These are phyloP conservation scores for Trametes maxima DNA, from an alignment of 768 basidiomycete species.

Conservation along the genomic window DNA sequence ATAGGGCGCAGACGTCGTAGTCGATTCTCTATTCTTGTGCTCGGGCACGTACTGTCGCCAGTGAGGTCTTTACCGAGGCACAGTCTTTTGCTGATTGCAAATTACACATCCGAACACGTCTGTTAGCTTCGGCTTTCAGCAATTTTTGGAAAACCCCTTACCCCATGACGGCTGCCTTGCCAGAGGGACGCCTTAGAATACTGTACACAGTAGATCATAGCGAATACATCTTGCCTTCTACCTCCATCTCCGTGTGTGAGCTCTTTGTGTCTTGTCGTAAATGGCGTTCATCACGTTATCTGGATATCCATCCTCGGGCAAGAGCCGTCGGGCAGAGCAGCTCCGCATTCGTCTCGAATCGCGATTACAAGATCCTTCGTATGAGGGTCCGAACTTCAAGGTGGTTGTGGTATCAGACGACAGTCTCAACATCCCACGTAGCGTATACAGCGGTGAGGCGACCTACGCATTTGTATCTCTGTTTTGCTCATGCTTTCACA, in stretches of 20 bases:
- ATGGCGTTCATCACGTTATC: conserved; percentile 95
- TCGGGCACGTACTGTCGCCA: conserved; percentile 94
- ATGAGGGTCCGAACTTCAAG: conserved; percentile 53
- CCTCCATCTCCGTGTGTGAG: not conserved
- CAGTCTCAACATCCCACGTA: conserved; percentile 59
- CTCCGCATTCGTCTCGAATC: conserved; percentile 59
- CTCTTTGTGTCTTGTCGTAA: no score
- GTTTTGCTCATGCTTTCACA: conserved; percentile 32
- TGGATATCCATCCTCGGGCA: conserved; percentile 89
- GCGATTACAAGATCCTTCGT: conserved; percentile 50
- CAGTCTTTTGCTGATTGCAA: conserved; percentile 97
- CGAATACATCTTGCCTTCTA: conserved; percentile 14
- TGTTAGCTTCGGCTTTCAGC: conserved; percentile 84
- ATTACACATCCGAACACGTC: conserved; percentile 97
- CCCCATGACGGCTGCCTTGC: conserved; percentile 19
- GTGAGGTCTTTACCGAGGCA: conserved; percentile 96
- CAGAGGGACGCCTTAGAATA: conserved; percentile 21
- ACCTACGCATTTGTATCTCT: not conserved
- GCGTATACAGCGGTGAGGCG: conserved; percentile 71
- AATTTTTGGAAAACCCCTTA: conserved; percentile 76
- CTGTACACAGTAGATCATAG: no score
- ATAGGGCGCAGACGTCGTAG: conserved; percentile 35
- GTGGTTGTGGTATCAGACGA: conserved; percentile 73
- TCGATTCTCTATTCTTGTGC: conserved; percentile 68
- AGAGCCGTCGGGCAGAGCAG: conserved; percentile 71